Evolutionary conservation across 371 early-diverging fungal genomes (phyloP).

Genomic region (Rhizopus delemar): DNA sequence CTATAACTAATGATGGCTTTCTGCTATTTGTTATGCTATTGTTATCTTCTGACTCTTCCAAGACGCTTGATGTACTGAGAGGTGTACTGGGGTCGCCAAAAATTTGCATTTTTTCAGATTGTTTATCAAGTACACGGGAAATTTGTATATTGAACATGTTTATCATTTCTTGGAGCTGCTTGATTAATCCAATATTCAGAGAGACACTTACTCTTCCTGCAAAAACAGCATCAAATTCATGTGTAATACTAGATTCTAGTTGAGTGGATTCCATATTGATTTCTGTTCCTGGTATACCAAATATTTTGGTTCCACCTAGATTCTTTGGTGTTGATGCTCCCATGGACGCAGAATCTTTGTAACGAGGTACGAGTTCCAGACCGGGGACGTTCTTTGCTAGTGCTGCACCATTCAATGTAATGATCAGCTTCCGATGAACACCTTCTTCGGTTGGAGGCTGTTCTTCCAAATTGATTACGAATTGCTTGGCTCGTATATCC

Average conservation of each 20-base stretch:
- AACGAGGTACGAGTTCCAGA: slow-evolving; percentile 28
- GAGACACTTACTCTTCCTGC: slow-evolving; percentile 73
- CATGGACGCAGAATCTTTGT: slow-evolving; percentile 26
- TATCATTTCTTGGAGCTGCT: slow-evolving; percentile 64
- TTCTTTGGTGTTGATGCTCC: slow-evolving; percentile 33
- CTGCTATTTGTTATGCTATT: neutral
- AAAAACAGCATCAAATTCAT: slow-evolving; percentile 63
- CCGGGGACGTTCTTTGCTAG: slow-evolving; percentile 51
- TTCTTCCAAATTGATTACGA: slow-evolving; percentile 29
- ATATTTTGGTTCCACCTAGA: slow-evolving; percentile 54
- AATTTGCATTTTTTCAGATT: neutral
- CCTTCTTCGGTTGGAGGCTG: slow-evolving; percentile 18
- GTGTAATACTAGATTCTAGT: slow-evolving; percentile 37
- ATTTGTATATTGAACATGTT: slow-evolving; percentile 47
- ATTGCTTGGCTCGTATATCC: slow-evolving; percentile 41
- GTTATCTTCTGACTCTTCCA: slow-evolving; percentile 6
- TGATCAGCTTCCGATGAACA: slow-evolving; percentile 29
- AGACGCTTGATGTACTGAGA: neutral
- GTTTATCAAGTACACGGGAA: slow-evolving; percentile 31
- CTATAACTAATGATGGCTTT: neutral
- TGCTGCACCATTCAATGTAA: slow-evolving; percentile 36
- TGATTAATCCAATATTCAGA: slow-evolving; percentile 72
- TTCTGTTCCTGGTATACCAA: slow-evolving; percentile 58
- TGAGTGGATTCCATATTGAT: slow-evolving; percentile 53
- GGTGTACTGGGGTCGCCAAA: slow-evolving; percentile 14